phyloP scores from a whole-genome alignment of 2,329 filamentous ascomycete species.

The Trichophyton schoenleinii region DNA sequence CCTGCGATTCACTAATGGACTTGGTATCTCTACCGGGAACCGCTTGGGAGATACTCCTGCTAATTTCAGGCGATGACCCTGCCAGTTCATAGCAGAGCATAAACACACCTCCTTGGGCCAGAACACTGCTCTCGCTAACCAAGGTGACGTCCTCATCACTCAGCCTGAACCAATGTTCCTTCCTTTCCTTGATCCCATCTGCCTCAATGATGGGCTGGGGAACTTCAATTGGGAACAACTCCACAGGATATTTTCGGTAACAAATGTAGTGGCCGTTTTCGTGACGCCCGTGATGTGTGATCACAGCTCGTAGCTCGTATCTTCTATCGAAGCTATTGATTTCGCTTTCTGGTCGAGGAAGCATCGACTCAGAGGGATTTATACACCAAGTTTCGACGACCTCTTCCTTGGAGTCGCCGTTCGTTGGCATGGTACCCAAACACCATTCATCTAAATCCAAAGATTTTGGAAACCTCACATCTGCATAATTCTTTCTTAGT shows the following conservation, averaged over 20 bases:
- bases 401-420: slow-evolving; percentile 17
- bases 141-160: slow-evolving; percentile 76
- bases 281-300: slow-evolving; percentile 81
- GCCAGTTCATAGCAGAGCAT: slow-evolving; percentile 93
- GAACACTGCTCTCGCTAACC: slow-evolving; percentile 59
- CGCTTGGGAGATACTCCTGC: background rate
- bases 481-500: slow-evolving; percentile 71
- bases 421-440: slow-evolving; percentile 45
- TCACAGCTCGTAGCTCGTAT: slow-evolving; percentile 69
- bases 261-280: slow-evolving; percentile 95
- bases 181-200: slow-evolving; percentile 23
- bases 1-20: background rate
- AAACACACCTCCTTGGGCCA: slow-evolving; percentile 71
- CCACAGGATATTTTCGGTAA: slow-evolving; percentile 57
- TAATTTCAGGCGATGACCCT: slow-evolving; percentile 25
- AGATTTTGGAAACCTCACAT: slow-evolving; percentile 59
- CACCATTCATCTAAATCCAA: slow-evolving; percentile 79
- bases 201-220: slow-evolving; percentile 23
- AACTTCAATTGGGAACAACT: slow-evolving; percentile 23
- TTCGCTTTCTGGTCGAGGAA: slow-evolving; percentile 47
- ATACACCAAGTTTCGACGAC: slow-evolving; percentile 55
- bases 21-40: background rate
- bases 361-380: slow-evolving; percentile 60
- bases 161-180: slow-evolving; percentile 70
- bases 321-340: slow-evolving; percentile 36